Evolutionary conservation across 441 rosid species (phyloP), one percentile per base, ranked within the genome.

Genomic region (Hypseocharis bilobata): DNA sequence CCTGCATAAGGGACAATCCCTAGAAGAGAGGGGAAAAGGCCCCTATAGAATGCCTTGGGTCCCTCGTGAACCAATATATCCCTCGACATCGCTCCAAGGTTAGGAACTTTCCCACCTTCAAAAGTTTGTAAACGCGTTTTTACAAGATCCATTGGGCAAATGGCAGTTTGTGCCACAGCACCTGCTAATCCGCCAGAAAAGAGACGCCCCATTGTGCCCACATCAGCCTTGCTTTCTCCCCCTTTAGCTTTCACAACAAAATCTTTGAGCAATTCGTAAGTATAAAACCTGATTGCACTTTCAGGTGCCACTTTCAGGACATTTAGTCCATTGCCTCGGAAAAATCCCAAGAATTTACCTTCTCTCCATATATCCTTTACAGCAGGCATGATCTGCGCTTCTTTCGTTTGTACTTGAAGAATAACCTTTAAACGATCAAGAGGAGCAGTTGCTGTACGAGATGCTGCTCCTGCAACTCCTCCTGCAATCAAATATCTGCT

Each of bases 261-360:
- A 1, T 34, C 70, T 62, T 85, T 85, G 62, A 83, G 76, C 73
- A 78, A 74, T 70, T 85, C 89, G n/a, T 83, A 85, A 5, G 81
- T 70, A 66, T 85, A 80, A 75, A 85, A 85, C 64, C 84, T 93
- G 32, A 93, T 81, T 28, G 99, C 99, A 66, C 96, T 93, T 82
- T 93, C 99, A 22, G 99, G 99, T 65, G 97, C 86, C 40, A 93
- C 97, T 80, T 93, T 93, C 73, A 93, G 76, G 60, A 91, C 93
- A 44, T 93, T 93, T 72, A 93, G 76, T 25, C 99, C 99, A 69
- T 93, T 91, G 10, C 99, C 99, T 56, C 97, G 84, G 60, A 88
- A 93, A 68, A 93, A 93, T 19, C 96, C 97, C 75, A 49, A 45
- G 23, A 89, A 5, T 65, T 93, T 84, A 26, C 83, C 96, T 73